phyloP scores from a whole-genome alignment of 106 monocot genomes.

The Triglochin maritima region DNA sequence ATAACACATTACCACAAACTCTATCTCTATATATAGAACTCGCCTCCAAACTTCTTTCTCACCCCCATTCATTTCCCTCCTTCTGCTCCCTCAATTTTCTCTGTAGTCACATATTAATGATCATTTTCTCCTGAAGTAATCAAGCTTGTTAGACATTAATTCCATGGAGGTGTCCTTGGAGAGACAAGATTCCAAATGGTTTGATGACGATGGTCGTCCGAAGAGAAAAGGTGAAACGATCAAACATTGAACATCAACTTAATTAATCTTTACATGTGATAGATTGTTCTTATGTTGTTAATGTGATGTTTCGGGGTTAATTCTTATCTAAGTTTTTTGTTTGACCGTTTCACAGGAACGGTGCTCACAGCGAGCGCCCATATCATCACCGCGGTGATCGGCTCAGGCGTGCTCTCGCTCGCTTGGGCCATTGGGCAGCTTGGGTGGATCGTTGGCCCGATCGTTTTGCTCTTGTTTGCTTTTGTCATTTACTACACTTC shows the following conservation, averaged over 20 bases:
- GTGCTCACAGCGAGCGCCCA: conserved; percentile 45
- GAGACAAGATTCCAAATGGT: conserved; percentile 14
- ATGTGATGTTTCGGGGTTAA: too few relatives aligned
- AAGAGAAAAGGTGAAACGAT: conserved; percentile 28
- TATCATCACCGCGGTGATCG: conserved; percentile 52
- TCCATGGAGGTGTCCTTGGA: conserved; percentile 10
- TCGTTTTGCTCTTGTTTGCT: conserved; percentile 36
- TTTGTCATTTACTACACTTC: conserved; percentile 55
- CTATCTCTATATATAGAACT: too few relatives aligned
- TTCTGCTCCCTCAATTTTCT: too few relatives aligned
- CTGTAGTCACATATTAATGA: too few relatives aligned
- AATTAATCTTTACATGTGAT: too few relatives aligned
- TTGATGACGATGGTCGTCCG: conserved; percentile 33
- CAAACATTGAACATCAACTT: neutral
- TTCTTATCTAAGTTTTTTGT: neutral
- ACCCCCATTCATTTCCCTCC: too few relatives aligned
- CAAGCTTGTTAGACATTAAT: too few relatives aligned
- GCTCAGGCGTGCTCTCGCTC: conserved; percentile 49
- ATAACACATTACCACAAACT: too few relatives aligned
- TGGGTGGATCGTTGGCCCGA: conserved; percentile 44
- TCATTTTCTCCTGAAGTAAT: too few relatives aligned
- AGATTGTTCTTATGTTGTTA: too few relatives aligned
- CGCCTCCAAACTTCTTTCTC: too few relatives aligned
- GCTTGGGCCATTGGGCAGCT: conserved; percentile 56
- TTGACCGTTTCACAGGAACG: conserved; percentile 15